Percentiles rank a stretch among this genome's conserved stretches.
Evolutionary conservation across 345 rosid genomes (phyloP).

Genomic region (Cardamine resedifolia): DNA sequence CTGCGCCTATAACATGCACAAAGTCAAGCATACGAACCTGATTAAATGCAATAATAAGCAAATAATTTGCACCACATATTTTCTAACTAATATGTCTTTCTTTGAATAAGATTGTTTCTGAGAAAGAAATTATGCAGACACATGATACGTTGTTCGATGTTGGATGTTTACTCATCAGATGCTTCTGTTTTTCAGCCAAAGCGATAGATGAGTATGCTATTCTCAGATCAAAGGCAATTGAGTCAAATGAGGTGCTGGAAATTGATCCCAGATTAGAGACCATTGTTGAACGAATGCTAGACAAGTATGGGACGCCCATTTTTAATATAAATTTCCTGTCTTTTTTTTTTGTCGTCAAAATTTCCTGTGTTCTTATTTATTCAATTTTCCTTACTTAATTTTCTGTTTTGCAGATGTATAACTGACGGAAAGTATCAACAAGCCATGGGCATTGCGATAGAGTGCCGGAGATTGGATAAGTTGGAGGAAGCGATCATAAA

Average conservation of each 20-base stretch:
- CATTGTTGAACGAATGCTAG: slow-evolving; percentile 91
- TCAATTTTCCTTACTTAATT: neutral
- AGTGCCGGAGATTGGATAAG: slow-evolving; percentile 90
- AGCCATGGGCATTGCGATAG: slow-evolving; percentile 96
- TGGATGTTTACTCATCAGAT: neutral
- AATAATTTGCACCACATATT: neutral
- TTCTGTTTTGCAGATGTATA: slow-evolving; percentile 60
- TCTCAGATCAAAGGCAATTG: slow-evolving; percentile 68
- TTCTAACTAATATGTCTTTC: neutral
- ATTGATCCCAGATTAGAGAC: slow-evolving; percentile 79
- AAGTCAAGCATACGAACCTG: neutral
- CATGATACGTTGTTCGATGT: neutral
- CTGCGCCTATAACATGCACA: neutral
- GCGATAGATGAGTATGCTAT: slow-evolving; percentile 96
- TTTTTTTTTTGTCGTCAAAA: too few species aligned
- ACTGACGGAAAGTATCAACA: slow-evolving; percentile 83
- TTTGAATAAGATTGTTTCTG: too few species aligned
- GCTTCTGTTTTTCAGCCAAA: slow-evolving; percentile 56
- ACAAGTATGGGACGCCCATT: slow-evolving; percentile 58
- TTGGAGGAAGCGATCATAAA: slow-evolving; percentile 83
- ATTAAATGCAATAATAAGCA: neutral
- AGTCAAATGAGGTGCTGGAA: slow-evolving; percentile 55
- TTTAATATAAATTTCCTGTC: neutral
- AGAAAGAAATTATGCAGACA: neutral
- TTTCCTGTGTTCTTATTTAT: too few species aligned